Conservation (phyloP, 345 rosid species). For the Brassica cretica region DNA sequence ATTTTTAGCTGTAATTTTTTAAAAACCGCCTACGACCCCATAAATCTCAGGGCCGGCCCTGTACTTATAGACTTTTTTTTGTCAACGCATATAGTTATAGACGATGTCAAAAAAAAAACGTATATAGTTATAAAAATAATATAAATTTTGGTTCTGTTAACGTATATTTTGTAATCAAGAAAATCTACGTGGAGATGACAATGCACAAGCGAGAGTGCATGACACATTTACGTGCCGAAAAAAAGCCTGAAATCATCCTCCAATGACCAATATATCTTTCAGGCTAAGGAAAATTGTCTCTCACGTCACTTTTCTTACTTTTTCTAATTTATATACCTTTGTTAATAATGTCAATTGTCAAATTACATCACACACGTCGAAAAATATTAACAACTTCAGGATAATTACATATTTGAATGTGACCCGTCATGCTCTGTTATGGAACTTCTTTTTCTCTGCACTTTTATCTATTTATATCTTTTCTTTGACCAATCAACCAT, state of each 20-base stretch:
- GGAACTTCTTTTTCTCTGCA: not conserved
- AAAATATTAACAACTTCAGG: conserved; percentile 1
- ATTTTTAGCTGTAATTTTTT: too few species aligned
- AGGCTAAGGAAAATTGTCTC: conserved; percentile 34
- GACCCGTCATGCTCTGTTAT: conserved; percentile 5
- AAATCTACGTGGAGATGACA: not conserved
- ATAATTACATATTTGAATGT: conserved; percentile 14
- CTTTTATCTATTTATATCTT: conserved; percentile 17
- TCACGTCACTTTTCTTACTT: conserved; percentile 15
- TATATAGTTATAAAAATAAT: not conserved
- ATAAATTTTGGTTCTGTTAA: not conserved
- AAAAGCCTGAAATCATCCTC: conserved; percentile 15
- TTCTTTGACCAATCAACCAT: conserved; percentile 29
- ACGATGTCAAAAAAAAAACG: too few species aligned
- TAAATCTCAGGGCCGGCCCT: too few species aligned
- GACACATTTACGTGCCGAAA: conserved; percentile 8
- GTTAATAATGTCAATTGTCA: not conserved
- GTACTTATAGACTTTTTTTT: too few species aligned
- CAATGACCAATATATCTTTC: conserved; percentile 30
- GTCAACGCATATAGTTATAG: too few species aligned
- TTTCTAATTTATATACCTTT: not conserved
- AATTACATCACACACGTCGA: conserved; percentile 25
- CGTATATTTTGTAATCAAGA: not conserved
- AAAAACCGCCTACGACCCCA: too few species aligned
- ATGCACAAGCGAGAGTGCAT: not conserved